phyloP scores from a whole-genome alignment of 1,284 basidiomycete genomes.

The Apiotrichum gamsii region DNA sequence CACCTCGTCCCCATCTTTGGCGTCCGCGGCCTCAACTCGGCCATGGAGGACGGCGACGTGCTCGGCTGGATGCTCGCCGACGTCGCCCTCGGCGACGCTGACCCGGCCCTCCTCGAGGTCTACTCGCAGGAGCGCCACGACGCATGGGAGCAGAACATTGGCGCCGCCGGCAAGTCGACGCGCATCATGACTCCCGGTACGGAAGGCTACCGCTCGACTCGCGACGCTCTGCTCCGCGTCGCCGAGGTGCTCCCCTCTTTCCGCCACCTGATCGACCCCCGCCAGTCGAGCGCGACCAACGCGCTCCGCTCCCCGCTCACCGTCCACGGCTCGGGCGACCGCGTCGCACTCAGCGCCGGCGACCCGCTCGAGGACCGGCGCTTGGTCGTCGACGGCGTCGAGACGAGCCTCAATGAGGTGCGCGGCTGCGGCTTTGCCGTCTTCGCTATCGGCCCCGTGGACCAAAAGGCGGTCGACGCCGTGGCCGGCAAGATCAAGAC shows the following conservation, averaged over 20 bases:
- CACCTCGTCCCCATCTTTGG: conserved; percentile 20
- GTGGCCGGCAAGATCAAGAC: conserved; percentile 1
- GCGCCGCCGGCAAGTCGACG: conserved; percentile 14
- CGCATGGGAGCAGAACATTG: conserved; percentile 20
- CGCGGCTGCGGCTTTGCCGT: conserved; percentile 16
- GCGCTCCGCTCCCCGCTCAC: conserved; percentile 15
- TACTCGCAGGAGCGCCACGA: conserved; percentile 17
- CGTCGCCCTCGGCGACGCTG: conserved; percentile 11
- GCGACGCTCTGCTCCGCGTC: conserved; percentile 16
- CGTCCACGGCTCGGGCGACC: neutral
- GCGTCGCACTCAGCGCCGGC: neutral
- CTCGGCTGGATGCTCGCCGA: conserved; percentile 17
- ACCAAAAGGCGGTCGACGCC: neutral
- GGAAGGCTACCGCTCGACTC: conserved; percentile 15
- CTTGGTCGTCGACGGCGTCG: conserved; percentile 3
- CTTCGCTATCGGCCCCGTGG: conserved; percentile 4
- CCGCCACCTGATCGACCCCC: conserved; percentile 19
- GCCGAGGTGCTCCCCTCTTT: conserved; percentile 13
- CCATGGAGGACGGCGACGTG: conserved; percentile 20
- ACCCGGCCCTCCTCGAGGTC: conserved; percentile 9
- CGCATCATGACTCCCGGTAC: conserved; percentile 19
- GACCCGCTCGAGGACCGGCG: conserved; percentile 17
- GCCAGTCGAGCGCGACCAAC: conserved; percentile 16
- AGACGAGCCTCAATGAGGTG: conserved; percentile 2
- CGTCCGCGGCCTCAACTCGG: conserved; percentile 16